A percentile compares a stretch with the other conserved stretches of the same genome.
These are phyloP conservation scores for Epichloe festucae DNA, from an alignment of 2,329 filamentous ascomycete genomes.

Conservation along the genomic window DNA sequence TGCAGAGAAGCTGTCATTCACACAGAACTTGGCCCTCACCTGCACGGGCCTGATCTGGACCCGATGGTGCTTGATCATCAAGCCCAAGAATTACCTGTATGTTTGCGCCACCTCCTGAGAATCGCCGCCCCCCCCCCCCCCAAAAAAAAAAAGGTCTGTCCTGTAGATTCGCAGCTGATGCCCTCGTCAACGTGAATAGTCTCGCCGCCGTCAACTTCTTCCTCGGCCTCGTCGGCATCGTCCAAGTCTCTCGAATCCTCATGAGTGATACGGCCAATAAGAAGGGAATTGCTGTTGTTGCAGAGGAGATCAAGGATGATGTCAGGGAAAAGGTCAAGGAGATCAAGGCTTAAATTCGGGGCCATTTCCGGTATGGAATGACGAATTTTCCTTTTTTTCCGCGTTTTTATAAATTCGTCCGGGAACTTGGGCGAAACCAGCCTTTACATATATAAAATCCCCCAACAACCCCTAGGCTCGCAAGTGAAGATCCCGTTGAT, in stretches of 20 bases:
- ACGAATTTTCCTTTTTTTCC: background rate
- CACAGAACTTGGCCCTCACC: slow-evolving; percentile 82
- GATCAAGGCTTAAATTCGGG: background rate
- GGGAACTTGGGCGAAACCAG: no score
- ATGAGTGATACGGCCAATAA: slow-evolving; percentile 51
- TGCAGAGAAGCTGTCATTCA: slow-evolving; percentile 82
- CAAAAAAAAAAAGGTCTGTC: background rate
- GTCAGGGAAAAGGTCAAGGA: slow-evolving; percentile 20
- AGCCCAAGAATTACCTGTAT: slow-evolving; percentile 79
- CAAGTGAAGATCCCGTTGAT: no score
- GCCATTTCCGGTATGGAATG: background rate
- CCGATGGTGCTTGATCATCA: slow-evolving; percentile 96
- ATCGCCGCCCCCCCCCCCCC: no score
- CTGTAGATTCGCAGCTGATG: background rate
- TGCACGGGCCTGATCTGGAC: slow-evolving; percentile 95
- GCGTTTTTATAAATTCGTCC: no score
- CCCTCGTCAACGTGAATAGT: slow-evolving; percentile 27
- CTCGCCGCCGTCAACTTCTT: slow-evolving; percentile 97
- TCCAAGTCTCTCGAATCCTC: slow-evolving; percentile 70
- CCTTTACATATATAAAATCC: no score
- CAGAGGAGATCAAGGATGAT: slow-evolving; percentile 29
- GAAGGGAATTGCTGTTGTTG: slow-evolving; percentile 23
- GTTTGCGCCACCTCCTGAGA: slow-evolving; percentile 17
- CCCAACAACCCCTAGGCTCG: no score
- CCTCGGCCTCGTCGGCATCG: slow-evolving; percentile 73